Evolutionary conservation across 495 filamentous ascomycete species (phyloP).

Genomic region (Hypoxylon lienhwacheense): DNA sequence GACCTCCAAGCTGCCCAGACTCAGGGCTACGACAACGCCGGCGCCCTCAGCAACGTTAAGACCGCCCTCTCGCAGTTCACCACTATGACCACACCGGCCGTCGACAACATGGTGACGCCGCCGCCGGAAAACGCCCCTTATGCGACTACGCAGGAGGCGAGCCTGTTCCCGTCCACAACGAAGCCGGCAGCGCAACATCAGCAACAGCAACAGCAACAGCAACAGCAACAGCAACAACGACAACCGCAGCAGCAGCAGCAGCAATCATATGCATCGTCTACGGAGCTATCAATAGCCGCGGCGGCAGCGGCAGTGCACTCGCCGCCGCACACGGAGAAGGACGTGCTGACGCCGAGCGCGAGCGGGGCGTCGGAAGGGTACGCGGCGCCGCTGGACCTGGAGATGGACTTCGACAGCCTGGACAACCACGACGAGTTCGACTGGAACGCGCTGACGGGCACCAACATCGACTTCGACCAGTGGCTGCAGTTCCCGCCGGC

Average conservation of each 20-base stretch:
- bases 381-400: conserved; percentile 23
- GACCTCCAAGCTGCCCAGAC: conserved; percentile 36
- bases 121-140: conserved; percentile 46
- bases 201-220: too few species aligned
- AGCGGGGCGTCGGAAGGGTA: conserved; percentile 35
- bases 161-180: conserved; percentile 30
- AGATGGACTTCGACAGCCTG: conserved; percentile 34
- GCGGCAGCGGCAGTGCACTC: conserved; percentile 35
- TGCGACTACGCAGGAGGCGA: conserved; percentile 34
- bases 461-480: conserved; percentile 49
- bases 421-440: conserved; percentile 41
- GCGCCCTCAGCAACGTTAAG: conserved; percentile 29
- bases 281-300: conserved; percentile 16
- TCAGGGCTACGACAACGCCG: conserved; percentile 10
- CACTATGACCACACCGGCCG: conserved; percentile 2
- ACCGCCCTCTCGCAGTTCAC: conserved; percentile 27
- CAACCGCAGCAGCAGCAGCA: too few species aligned
- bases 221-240: too few species aligned
- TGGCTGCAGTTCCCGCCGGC: conserved; percentile 52
- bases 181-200: conserved; percentile 19
- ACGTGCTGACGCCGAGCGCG: conserved; percentile 39
- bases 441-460: conserved; percentile 42
- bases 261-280: too few species aligned
- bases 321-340: conserved; percentile 40
- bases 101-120: conserved; percentile 44